Percentiles rank a stretch among this genome's conserved stretches.
Evolutionary conservation across 768 basidiomycete genomes (phyloP).

Genomic region (Filobasidium wieringae): DNA sequence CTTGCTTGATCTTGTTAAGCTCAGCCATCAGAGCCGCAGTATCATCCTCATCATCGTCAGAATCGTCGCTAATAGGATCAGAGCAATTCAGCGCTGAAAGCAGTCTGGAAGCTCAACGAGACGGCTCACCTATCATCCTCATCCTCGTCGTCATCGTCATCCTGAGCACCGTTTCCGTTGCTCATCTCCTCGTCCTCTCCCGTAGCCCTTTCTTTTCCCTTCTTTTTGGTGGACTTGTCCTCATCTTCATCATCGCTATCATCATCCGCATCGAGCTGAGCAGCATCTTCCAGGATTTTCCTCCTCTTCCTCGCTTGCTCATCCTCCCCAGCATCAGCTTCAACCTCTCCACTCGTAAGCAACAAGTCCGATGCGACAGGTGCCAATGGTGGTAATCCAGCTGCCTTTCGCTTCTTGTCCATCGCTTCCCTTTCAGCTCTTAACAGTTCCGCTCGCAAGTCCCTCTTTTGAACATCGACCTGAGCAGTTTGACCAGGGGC

Average conservation of each 20-base stretch:
- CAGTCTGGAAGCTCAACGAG: too few species aligned
- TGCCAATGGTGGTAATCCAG: slow-evolving; percentile 47
- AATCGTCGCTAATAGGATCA: slow-evolving; percentile 25
- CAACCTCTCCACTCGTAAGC: slow-evolving; percentile 41
- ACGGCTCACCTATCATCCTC: slow-evolving; percentile 33
- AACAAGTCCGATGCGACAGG: slow-evolving; percentile 41
- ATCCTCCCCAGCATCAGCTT: slow-evolving; percentile 19
- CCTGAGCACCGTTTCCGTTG: background rate
- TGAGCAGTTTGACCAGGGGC: slow-evolving; percentile 82
- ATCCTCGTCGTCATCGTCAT: slow-evolving; percentile 29
- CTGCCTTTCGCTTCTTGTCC: slow-evolving; percentile 85
- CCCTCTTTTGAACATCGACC: slow-evolving; percentile 61
- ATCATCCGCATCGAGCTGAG: slow-evolving; percentile 83
- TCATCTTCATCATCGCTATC: slow-evolving; percentile 53
- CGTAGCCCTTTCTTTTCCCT: slow-evolving; percentile 37
- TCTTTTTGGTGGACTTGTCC: slow-evolving; percentile 35
- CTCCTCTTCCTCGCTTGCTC: slow-evolving; percentile 36
- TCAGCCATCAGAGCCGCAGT: slow-evolving; percentile 88
- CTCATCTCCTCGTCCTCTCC: slow-evolving; percentile 31
- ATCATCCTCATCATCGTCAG: slow-evolving; percentile 68
- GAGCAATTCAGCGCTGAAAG: background rate
- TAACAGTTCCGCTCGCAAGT: slow-evolving; percentile 71
- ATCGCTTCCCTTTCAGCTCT: slow-evolving; percentile 74
- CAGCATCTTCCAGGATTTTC: slow-evolving; percentile 72
- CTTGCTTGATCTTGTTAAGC: slow-evolving; percentile 95